phyloP scores from a whole-genome alignment of 495 filamentous ascomycete genomes.

The Opeltia flavorubescens region DNA sequence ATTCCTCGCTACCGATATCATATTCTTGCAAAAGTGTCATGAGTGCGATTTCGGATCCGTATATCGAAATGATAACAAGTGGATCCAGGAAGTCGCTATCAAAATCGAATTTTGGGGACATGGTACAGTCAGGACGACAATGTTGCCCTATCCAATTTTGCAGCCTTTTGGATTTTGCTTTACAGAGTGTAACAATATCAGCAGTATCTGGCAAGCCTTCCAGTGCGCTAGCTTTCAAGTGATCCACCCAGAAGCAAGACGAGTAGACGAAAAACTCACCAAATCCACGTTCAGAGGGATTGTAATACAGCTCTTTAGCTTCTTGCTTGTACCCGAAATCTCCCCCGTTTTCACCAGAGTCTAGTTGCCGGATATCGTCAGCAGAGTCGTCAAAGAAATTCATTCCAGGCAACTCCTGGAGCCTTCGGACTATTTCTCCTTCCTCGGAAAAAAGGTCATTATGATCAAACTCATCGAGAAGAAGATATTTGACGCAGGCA shows the following conservation, averaged over 20 bases:
- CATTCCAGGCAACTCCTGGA: not conserved
- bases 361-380: conserved; percentile 3
- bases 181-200: conserved; percentile 3
- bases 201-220: conserved; percentile 3
- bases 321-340: not conserved
- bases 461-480: conserved; percentile 17
- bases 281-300: conserved; percentile 3
- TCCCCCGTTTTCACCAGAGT: not conserved
- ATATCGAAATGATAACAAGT: conserved; percentile 18
- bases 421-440: not conserved
- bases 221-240: conserved; percentile 3
- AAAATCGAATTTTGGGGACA: conserved; percentile 14
- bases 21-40: conserved; percentile 12
- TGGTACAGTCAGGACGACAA: conserved; percentile 3
- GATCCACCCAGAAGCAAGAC: conserved; percentile 6
- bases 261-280: conserved; percentile 5
- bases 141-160: conserved; percentile 1
- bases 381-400: not conserved
- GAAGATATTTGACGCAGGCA: conserved; percentile 19
- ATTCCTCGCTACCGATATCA: conserved; percentile 9
- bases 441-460: conserved; percentile 1
- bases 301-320: conserved; percentile 1
- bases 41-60: conserved; percentile 16
- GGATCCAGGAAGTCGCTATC: conserved; percentile 17
- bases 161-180: conserved; percentile 3